Percentiles rank a stretch among this genome's conserved stretches.
phyloP scores from a whole-genome alignment of 2,329 filamentous ascomycete species.

The Polytolypa hystricis region DNA sequence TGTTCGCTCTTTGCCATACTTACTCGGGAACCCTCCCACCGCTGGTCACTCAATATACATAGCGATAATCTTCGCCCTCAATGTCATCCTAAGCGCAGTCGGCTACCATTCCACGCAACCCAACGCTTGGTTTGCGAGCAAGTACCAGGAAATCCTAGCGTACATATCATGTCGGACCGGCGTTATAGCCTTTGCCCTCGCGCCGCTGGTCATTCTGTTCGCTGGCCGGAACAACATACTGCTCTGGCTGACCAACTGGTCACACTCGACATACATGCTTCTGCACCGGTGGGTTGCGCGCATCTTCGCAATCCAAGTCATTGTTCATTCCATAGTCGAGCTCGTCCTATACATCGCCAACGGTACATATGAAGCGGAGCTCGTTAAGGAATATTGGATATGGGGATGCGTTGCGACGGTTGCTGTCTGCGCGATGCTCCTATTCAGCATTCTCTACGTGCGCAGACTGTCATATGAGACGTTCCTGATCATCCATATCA shows the following conservation, averaged over 20 bases:
- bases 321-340: conserved; percentile 18
- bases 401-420: conserved; percentile 31
- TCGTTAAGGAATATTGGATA: conserved; percentile 21
- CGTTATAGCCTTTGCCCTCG: conserved; percentile 20
- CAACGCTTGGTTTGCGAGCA: no score
- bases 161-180: no score
- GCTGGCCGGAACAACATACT: conserved; percentile 29
- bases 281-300: conserved; percentile 26
- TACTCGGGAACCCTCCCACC: no score
- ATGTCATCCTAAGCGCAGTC: no score
- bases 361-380: conserved; percentile 13
- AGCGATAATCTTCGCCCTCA: no score
- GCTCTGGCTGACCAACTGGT: conserved; percentile 29
- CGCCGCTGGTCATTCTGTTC: conserved; percentile 24
- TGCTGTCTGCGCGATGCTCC: conserved; percentile 17
- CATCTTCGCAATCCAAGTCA: conserved; percentile 16
- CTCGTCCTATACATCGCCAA: conserved; percentile 14
- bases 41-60: conserved; percentile 17
- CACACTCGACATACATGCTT: conserved; percentile 25
- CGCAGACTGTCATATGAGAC: conserved; percentile 22
- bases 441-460: conserved; percentile 19
- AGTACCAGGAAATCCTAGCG: no score
- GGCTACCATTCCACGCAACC: no score
- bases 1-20: no score
- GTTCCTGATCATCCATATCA: conserved; percentile 25